A percentile compares a stretch with the other conserved stretches of the same genome.
phyloP scores from a whole-genome alignment of 352 stramenopile genomes.

The Pelagophyceae sp. region DNA sequence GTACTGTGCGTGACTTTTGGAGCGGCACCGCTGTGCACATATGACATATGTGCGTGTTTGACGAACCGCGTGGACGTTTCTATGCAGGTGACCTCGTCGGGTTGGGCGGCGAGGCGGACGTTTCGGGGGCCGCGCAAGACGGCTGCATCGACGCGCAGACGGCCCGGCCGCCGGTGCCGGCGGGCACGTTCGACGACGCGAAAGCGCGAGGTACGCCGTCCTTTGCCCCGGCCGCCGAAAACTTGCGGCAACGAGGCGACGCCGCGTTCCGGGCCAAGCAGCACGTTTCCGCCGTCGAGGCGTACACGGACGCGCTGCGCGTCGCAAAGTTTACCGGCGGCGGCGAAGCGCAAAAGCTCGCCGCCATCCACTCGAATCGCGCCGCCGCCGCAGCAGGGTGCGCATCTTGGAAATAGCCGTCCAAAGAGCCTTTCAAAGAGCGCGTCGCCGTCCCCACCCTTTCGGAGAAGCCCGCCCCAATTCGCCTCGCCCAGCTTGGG shows the following conservation, averaged over 20 bases:
- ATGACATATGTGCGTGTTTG: not conserved
- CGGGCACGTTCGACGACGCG: not conserved
- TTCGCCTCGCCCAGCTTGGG: not conserved
- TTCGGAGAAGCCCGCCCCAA: no score
- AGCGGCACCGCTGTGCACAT: no score
- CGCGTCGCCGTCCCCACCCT: no score
- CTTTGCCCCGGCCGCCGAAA: no score
- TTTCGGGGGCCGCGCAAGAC: not conserved
- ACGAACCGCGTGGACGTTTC: no score
- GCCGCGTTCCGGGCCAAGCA: not conserved
- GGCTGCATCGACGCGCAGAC: not conserved
- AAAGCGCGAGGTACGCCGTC: no score
- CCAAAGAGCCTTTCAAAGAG: no score
- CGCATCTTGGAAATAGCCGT: no score
- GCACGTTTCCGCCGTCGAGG: not conserved
- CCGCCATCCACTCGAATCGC: slow-evolving; percentile 13
- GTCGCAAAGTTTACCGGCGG: not conserved
- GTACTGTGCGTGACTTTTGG: no score
- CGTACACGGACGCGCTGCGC: not conserved
- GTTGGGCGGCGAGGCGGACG: not conserved
- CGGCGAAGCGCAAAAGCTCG: not conserved
- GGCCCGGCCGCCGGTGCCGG: not conserved
- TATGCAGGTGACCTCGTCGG: not conserved
- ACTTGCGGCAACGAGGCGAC: no score
- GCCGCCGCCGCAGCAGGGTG: not conserved